These are phyloP conservation scores for Carallia brachiata DNA, from an alignment of 345 rosid genomes.

Conservation along the genomic window DNA sequence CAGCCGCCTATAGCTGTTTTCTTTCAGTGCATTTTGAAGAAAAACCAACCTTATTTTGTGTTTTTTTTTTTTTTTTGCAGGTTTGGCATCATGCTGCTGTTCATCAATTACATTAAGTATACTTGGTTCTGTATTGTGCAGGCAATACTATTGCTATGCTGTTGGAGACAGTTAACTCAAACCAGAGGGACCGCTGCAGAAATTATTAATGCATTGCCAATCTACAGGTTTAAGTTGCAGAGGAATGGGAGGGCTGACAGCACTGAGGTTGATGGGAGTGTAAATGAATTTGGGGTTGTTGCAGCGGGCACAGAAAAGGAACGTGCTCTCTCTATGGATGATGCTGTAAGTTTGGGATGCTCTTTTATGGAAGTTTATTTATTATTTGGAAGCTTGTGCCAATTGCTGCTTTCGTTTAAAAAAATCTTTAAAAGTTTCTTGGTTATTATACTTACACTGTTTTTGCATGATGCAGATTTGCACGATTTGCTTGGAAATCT, in stretches of 20 bases:
- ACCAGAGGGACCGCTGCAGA: conserved; percentile 21
- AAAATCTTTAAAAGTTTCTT: too few relatives aligned
- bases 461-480: too few relatives aligned
- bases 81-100: conserved; percentile 17
- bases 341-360: too few relatives aligned
- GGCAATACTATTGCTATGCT: conserved; percentile 1
- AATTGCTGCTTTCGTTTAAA: too few relatives aligned
- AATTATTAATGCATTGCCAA: conserved; percentile 25
- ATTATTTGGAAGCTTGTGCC: too few relatives aligned
- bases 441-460: too few relatives aligned
- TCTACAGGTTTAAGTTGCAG: conserved; percentile 24
- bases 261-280: not conserved
- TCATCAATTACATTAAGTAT: conserved; percentile 21
- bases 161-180: conserved; percentile 8
- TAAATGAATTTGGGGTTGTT: conserved; percentile 7
- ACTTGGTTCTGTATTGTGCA: not conserved
- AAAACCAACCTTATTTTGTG: not conserved
- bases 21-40: not conserved
- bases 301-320: conserved; percentile 24
- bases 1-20: not conserved
- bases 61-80: conserved; percentile 10
- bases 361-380: too few relatives aligned
- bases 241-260: conserved; percentile 2
- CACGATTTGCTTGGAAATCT: too few relatives aligned
- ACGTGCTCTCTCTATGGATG: not conserved